Evolutionary conservation across 1,139 yeast genomes (phyloP), one percentile per base, ranked within the genome.

Genomic region (Diutina rugosa): DNA sequence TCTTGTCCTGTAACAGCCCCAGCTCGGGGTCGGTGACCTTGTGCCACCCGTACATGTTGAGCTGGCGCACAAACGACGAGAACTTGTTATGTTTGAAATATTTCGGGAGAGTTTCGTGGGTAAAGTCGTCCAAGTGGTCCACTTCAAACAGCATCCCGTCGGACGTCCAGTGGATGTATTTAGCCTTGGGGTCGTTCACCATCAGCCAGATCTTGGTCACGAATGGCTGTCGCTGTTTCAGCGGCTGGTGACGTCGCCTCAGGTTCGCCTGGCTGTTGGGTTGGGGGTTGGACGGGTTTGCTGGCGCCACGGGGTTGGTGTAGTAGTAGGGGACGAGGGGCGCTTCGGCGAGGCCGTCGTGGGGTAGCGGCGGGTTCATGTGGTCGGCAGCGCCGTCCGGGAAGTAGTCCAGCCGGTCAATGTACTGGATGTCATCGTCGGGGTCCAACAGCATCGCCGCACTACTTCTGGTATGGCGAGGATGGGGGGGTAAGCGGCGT

Each of bases 31-130:
- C 96, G 68, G 83, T 95, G 7, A 93, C 93, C 71, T 93, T 93
- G 71, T 93, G 98, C 90, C 96, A 93, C 46, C 98, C 99, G 67
- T 93, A 93, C 96, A 93, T 93, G 70, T 93, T 93, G 65, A 93
- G 77, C 67, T 93, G 99, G 59, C 98, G 81, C 8, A 91, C 98
- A 73, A 93, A 93, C 62, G 93, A 84, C 48, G 98, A 95, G 71
- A 90, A 91, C 71, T 93, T 93, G 58, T 90, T 83, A 70, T 62
- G 64, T 52, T 62, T 62, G 59, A 61, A 62, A 57, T 62, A 62
- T 46, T 60, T 59, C 9, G 98, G 98, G 58, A 93, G 74, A 38
- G 93, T 87, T 56, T 77, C 73, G 63, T 85, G 88, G 78, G 91
- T 95, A 65, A 93, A 91, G 58, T 81, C 83, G 66, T 93, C 98